Evolutionary conservation across 1,139 yeast genomes (phyloP), one percentile per base, ranked within the genome.

Genomic region (Geotrichum armillariae): DNA sequence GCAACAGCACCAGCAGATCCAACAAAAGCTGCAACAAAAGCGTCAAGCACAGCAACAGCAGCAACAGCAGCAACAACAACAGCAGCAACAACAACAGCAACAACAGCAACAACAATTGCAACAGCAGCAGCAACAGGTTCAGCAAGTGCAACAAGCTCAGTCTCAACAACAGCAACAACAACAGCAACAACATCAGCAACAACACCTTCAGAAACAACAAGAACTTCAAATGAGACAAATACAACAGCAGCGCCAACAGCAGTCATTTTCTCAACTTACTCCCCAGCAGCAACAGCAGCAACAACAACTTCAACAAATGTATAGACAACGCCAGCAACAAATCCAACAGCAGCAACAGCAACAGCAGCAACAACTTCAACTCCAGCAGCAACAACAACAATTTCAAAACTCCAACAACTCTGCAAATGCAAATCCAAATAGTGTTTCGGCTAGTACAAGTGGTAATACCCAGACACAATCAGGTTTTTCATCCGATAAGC

Each of bases 191-290:
- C 29, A 17, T 17, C 34, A 36, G 33, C 47, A 36, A 14, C 39
- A 41, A 18, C 33, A 46, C 11, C 45, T 42, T 7, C 51, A 53
- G 38, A 50, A 49, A 36, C 56, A 47, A 21, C 56, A 46, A 11
- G 49, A 43, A 22, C 47, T 41, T 14, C 52, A 46, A 20, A 33
- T 34, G 33, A 20, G 42, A 16, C 50, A 23, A 32, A 41, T 14
- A 5, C 48, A 17, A 23, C 43, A 48, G 29, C 45, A 40, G 14
- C 29, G 44, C 18, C 41, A 21, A 14, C 35, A 22, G 16, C 36
- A n/a, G 14, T 17, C 34, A 33, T 42, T 29, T 12, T 31, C 41
- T 17, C 39, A 43, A 31, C 47, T 48, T 16, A 37, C 47, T 6
- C 38, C 47, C n/a, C 42, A 32, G 16, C 46, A 50, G 49, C 45